Percentiles rank a stretch among this genome's conserved stretches.
These are phyloP conservation scores for Solanum ossicruentum DNA, from an alignment of 257 asterid genomes.

Conservation along the genomic window DNA sequence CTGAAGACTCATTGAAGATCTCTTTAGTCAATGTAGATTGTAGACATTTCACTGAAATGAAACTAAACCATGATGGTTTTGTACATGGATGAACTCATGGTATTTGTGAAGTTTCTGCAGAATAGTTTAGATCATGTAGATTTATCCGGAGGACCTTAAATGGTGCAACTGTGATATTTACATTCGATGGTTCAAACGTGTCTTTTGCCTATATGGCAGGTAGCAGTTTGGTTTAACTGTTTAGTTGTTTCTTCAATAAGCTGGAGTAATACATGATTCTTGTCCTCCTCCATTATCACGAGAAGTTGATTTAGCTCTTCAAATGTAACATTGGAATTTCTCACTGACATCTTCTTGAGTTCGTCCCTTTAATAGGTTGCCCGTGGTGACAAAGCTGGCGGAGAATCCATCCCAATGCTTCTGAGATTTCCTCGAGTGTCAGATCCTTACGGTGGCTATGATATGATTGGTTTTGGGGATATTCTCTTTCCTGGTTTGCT, in stretches of 20 bases:
- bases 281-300: neutral
- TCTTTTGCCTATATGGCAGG: neutral
- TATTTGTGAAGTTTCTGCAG: neutral
- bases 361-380: slow-evolving; percentile 55
- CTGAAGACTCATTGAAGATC: neutral
- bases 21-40: neutral
- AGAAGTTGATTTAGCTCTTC: neutral
- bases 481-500: slow-evolving; percentile 89
- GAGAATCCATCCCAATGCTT: slow-evolving; percentile 99
- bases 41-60: neutral
- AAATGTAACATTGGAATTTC: neutral
- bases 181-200: neutral
- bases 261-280: neutral
- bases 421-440: slow-evolving; percentile 78
- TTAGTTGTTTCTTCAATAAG: neutral
- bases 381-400: slow-evolving; percentile 76
- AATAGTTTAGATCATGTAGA: neutral
- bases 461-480: slow-evolving; percentile 99
- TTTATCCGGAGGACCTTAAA: neutral
- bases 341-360: neutral
- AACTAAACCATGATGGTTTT: neutral
- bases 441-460: slow-evolving; percentile 92
- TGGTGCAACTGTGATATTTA: neutral
- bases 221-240: neutral
- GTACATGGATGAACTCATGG: neutral